These are phyloP conservation scores for Crithidia fasciculata DNA, from an alignment of 208 protist genomes.

Conservation along the genomic window DNA sequence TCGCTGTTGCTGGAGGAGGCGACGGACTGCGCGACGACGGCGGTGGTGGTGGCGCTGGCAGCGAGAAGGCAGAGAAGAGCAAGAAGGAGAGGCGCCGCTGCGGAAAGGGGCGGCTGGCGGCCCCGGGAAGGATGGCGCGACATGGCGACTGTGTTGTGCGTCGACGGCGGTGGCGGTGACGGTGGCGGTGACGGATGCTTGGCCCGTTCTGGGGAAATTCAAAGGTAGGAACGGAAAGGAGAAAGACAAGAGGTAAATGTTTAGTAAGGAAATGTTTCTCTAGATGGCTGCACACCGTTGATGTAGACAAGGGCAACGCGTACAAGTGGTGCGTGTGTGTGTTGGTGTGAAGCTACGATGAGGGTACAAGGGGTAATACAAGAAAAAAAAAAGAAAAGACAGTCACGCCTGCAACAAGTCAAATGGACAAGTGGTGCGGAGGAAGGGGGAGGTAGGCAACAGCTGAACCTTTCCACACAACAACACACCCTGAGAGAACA, in stretches of 20 bases:
- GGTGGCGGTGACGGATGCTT: not conserved
- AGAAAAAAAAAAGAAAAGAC: slow-evolving; percentile 14
- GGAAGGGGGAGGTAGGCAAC: too few species aligned
- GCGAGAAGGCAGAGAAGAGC: not conserved
- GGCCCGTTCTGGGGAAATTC: too few species aligned
- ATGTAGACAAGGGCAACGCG: too few species aligned
- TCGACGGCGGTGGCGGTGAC: not conserved
- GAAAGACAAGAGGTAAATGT: not conserved
- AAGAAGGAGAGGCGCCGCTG: not conserved
- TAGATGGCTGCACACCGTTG: too few species aligned
- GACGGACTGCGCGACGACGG: slow-evolving; percentile 6
- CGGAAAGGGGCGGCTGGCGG: not conserved
- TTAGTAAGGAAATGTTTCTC: too few species aligned
- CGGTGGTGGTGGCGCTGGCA: not conserved
- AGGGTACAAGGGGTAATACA: not conserved
- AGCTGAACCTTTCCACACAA: too few species aligned
- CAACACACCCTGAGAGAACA: too few species aligned
- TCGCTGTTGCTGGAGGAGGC: slow-evolving; percentile 11
- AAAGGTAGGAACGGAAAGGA: not conserved
- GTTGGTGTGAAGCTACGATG: not conserved
- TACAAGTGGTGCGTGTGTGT: too few species aligned
- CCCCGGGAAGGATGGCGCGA: not conserved
- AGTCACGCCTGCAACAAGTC: not conserved
- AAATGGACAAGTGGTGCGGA: not conserved
- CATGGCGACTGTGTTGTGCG: too few species aligned